Base-by-base conservation (phyloP, 164 flowering plant genomes). In the grape (Vitis vinifera) region DNA sequence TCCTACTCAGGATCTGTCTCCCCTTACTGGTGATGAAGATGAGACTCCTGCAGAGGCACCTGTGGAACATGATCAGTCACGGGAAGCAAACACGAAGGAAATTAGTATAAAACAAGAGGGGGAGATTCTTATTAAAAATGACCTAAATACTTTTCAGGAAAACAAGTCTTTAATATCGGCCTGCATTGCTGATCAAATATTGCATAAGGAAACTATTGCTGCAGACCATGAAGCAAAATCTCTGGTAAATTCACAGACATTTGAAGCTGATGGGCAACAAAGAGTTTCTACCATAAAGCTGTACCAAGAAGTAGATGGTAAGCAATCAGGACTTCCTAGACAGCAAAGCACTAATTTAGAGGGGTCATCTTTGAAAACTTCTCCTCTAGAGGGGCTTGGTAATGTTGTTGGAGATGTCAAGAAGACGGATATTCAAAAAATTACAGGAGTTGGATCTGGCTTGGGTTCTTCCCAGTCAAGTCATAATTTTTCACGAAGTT, bases 11-110 rank as follows among this genome's bases (percentile, higher is more conserved):
- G 30, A 51, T 67, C 48, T 9, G 67, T 66, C 72, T 73, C 62
- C 37, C 65, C 62, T 59, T 67, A 60, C 81, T 71, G 85, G 82
- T 48, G 76, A 75, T 68, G 81, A 77, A 72, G 79, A 68, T 31
- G 75, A 74, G 56, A 12, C 60, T 65, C 8, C 77, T 63, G 67
- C 59, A 62, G 73, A 55, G 13, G 68, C n/a, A 65, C 48, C 76
- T 59, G 31, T 56, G 31, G 74, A 70, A 56, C 14, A 67, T 68
- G 74, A 69, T 30, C 76, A 55, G 51, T 58, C 75, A 29, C 60
- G 49, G 64, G 72, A 74, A 12, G 47, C 51, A 48, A 69, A 58
- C 68, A 50, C 56, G 17, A 67, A 58, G 69, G 80, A 75, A 57
- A 55, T 51, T 52, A 44, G 19, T 17, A 19, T 50, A 15, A 13